Percentiles rank a stretch among this genome's conserved stretches.
Evolutionary conservation across 1,284 basidiomycete species (phyloP).

Genomic region (Ceratobasidium sp.): DNA sequence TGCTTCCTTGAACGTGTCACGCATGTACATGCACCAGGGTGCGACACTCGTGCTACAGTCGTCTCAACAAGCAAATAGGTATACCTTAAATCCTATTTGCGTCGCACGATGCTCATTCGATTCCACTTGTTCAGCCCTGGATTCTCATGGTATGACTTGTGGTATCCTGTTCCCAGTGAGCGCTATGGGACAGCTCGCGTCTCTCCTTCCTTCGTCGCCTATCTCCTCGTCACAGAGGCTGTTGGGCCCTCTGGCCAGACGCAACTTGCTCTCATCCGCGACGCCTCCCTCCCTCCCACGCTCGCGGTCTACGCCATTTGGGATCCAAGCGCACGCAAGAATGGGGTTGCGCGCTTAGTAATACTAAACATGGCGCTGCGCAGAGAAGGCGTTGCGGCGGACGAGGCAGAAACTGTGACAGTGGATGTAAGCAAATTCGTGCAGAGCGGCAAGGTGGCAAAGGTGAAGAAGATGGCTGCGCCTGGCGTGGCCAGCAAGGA

Average conservation of each 20-base stretch:
- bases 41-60: constrained; percentile 56
- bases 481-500: constrained; percentile 53
- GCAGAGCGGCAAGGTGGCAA: constrained; percentile 40
- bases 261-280: constrained; percentile 50
- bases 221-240: constrained; percentile 55
- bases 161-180: constrained; percentile 54
- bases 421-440: constrained; percentile 50
- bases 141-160: constrained; percentile 54
- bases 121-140: constrained; percentile 23
- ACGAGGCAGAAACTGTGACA: constrained; percentile 44
- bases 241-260: constrained; percentile 52
- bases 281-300: constrained; percentile 46
- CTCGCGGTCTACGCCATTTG: constrained; percentile 55
- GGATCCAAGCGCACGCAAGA: constrained; percentile 48
- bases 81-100: constrained; percentile 45
- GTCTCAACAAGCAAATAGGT: constrained; percentile 52
- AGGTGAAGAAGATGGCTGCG: constrained; percentile 53
- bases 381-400: constrained; percentile 46
- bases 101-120: background rate
- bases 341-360: constrained; percentile 49
- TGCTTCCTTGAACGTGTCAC: constrained; percentile 52
- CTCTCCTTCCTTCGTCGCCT: constrained; percentile 55
- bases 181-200: constrained; percentile 54
- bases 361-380: constrained; percentile 54
- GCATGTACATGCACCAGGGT: constrained; percentile 56